phyloP scores from a whole-genome alignment of 495 filamentous ascomycete genomes.

The Bacidia rubella region DNA sequence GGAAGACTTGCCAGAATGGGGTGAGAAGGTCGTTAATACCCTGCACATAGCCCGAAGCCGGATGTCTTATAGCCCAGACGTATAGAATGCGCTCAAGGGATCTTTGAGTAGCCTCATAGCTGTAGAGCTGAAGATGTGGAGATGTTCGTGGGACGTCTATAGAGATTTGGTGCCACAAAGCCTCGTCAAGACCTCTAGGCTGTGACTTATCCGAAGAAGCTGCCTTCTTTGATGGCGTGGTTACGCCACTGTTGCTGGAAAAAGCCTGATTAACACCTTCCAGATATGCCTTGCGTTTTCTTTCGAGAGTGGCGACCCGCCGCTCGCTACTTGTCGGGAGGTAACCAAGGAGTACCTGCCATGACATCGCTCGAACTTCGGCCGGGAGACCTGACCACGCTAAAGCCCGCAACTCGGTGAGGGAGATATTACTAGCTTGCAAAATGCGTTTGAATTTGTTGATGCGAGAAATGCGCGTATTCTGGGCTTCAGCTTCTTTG shows the following conservation, averaged over 20 bases:
- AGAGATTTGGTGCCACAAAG: slow-evolving; percentile 96
- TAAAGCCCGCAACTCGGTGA: slow-evolving; percentile 66
- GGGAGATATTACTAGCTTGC: slow-evolving; percentile 76
- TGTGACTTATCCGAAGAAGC: slow-evolving; percentile 34
- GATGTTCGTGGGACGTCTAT: slow-evolving; percentile 97
- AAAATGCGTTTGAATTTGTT: slow-evolving; percentile 97
- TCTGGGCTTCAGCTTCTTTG: slow-evolving; percentile 78
- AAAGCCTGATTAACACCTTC: slow-evolving; percentile 94
- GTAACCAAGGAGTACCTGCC: slow-evolving; percentile 92
- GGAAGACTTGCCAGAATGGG: slow-evolving; percentile 94
- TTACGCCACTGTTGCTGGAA: slow-evolving; percentile 36
- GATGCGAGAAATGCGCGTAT: slow-evolving; percentile 79
- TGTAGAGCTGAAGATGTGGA: slow-evolving; percentile 85
- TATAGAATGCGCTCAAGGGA: slow-evolving; percentile 91
- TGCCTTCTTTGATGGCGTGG: slow-evolving; percentile 22
- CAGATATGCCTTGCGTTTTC: slow-evolving; percentile 92
- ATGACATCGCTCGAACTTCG: slow-evolving; percentile 94
- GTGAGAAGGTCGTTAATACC: slow-evolving; percentile 97
- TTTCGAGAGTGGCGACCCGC: slow-evolving; percentile 75
- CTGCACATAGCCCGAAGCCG: slow-evolving; percentile 93
- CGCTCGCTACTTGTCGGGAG: slow-evolving; percentile 88
- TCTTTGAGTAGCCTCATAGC: slow-evolving; percentile 89
- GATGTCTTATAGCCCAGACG: slow-evolving; percentile 94
- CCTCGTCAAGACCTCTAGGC: slow-evolving; percentile 74
- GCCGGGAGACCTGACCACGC: slow-evolving; percentile 91